These are phyloP conservation scores for Voacanga thouarsii DNA, from an alignment of 257 asterid genomes.

Conservation along the genomic window DNA sequence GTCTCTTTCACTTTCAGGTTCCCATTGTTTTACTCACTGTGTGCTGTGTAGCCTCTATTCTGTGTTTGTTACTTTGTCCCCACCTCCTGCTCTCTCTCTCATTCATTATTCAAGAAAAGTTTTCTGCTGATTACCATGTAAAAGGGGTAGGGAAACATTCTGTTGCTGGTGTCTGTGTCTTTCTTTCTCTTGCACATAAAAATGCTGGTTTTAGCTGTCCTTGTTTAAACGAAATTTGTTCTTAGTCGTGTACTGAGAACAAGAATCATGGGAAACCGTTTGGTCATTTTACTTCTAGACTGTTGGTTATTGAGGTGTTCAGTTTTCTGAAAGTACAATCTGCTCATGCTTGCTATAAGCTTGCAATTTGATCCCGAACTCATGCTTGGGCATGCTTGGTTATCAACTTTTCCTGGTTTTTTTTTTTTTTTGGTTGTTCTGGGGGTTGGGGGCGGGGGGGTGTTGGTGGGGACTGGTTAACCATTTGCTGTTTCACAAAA, in stretches of 20 bases:
- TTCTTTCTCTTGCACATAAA: background rate
- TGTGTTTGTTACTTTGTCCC: slow-evolving; percentile 20
- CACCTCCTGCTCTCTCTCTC: slow-evolving; percentile 27
- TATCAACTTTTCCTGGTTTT: no score
- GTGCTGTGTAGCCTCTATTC: background rate
- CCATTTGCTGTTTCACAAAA: background rate
- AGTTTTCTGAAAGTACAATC: no score
- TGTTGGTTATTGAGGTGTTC: no score
- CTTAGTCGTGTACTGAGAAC: slow-evolving; percentile 10
- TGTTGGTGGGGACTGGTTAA: background rate
- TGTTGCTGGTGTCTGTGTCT: slow-evolving; percentile 20
- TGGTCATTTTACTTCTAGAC: slow-evolving; percentile 29
- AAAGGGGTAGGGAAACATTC: slow-evolving; percentile 12
- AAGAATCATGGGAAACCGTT: slow-evolving; percentile 47
- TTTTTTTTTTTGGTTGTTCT: background rate
- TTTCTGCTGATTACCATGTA: slow-evolving; percentile 29
- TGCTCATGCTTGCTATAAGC: no score
- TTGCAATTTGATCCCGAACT: no score
- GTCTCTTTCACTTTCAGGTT: slow-evolving; percentile 12
- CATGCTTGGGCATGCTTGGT: no score
- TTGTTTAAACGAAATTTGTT: slow-evolving; percentile 10
- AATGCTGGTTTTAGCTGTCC: slow-evolving; percentile 13
- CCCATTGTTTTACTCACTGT: background rate
- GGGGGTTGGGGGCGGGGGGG: no score
- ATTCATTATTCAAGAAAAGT: slow-evolving; percentile 31